Conservation (phyloP, 2,329 filamentous ascomycete genomes). For the Hypoxylon sp. region DNA sequence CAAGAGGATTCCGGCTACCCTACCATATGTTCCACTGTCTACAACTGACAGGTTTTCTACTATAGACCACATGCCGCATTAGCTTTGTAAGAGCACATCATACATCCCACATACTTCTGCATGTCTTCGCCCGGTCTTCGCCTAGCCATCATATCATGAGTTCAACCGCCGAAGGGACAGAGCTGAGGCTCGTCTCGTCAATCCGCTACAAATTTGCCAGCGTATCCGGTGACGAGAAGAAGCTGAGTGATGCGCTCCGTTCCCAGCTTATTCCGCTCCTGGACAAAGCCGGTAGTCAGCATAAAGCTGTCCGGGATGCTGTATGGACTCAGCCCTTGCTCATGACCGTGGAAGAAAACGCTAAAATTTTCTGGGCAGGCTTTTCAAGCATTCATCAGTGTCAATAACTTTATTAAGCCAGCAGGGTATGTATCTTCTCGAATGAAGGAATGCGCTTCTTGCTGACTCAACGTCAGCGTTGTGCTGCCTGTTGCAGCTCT, state of each 20-base stretch:
- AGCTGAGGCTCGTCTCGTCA: slow-evolving; percentile 52
- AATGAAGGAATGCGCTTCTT: neutral
- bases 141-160: slow-evolving; percentile 44
- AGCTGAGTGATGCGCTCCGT: slow-evolving; percentile 81
- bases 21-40: neutral
- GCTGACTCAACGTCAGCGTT: slow-evolving; percentile 60
- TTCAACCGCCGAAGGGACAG: slow-evolving; percentile 48
- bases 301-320: slow-evolving; percentile 77
- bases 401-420: slow-evolving; percentile 67
- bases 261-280: slow-evolving; percentile 85
- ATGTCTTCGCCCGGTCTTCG: neutral
- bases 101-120: neutral
- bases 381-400: slow-evolving; percentile 63
- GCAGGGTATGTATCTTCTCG: slow-evolving; percentile 57
- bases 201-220: slow-evolving; percentile 52
- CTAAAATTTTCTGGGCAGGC: slow-evolving; percentile 55
- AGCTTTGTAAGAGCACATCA: neutral
- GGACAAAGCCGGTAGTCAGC: slow-evolving; percentile 86
- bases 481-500: slow-evolving; percentile 86
- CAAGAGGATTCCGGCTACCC: neutral
- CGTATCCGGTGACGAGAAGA: slow-evolving; percentile 81
- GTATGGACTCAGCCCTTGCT: slow-evolving; percentile 39
- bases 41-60: neutral
- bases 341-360: neutral
- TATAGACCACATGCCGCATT: slow-evolving; percentile 1